Base-by-base conservation (phyloP, 208 protist genomes). In the Wallacemonas sp. region DNA sequence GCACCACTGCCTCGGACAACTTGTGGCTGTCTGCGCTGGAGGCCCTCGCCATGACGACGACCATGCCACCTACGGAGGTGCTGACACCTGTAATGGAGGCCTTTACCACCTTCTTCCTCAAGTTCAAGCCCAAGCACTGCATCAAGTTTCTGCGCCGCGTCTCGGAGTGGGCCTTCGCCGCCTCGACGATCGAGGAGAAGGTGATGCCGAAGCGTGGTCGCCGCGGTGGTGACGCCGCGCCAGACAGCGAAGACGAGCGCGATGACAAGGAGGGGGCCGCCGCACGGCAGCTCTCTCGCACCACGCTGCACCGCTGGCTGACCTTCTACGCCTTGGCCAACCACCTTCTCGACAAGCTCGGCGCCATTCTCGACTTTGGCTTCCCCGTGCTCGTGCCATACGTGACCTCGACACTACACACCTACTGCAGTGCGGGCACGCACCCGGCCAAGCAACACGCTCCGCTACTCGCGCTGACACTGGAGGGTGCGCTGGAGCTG, bases 71-170 rank as follows among this genome's bases (percentile, higher is more conserved):
- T 26, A 75, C 66, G 30, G 87, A 93, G 69, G 71, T 80, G 54
- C 62, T 91, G 24, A 69, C 73, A 62, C 81, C 90, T 14, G 83
- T 94, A 30, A 63, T 94, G 51, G 70, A 89, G 62, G 85, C 87
- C 44, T 96, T 90, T 79, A 82, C 69, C 2, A 74, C 80, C 31
- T 94, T 96, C 66, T 84, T 93, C 58, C 53, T 96, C 28, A 96
- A 96, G 73, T 96, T 96, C 68, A 92, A 92, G 79, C 72, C 87
- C 19, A 91, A 93, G 64, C 80, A 92, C 49, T 89, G 87, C 53
- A 63, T 62, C 21, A 67, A 63, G 65, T 72, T 91, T 65, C 70
- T 96, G 44, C 72, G 76, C 28, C 67, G 77, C 24, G 65, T 94
- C 12, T 78, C 82, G 21, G 72, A 89, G 55, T 96, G 90, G 90